These are phyloP conservation scores for Trypanosoma caninum DNA, from an alignment of 208 protist species.

Conservation along the genomic window DNA sequence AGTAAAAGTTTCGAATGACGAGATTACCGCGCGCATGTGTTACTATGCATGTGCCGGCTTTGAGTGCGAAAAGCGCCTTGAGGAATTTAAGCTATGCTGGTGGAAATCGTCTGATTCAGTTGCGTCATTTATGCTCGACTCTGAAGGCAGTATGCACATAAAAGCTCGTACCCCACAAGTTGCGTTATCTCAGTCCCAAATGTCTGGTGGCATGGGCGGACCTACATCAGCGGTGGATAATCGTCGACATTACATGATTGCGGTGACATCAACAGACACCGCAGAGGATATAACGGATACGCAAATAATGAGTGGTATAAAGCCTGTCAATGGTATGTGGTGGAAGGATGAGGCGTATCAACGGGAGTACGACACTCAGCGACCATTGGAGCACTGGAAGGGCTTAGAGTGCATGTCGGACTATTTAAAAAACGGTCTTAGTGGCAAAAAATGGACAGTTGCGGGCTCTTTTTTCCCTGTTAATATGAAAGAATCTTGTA, in stretches of 20 bases:
- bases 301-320: conserved; percentile 19
- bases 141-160: conserved; percentile 20
- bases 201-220: not conserved
- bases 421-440: conserved; percentile 23
- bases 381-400: conserved; percentile 31
- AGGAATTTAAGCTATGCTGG: conserved; percentile 25
- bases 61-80: conserved; percentile 16
- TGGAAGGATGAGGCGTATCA: conserved; percentile 24
- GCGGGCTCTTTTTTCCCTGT: conserved; percentile 12
- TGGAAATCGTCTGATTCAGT: conserved; percentile 31
- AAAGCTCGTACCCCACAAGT: conserved; percentile 14
- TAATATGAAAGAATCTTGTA: conserved; percentile 14
- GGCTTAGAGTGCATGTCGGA: conserved; percentile 28
- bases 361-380: conserved; percentile 14
- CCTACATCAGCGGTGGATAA: not conserved
- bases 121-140: conserved; percentile 23
- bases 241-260: conserved; percentile 17
- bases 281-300: conserved; percentile 24
- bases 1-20: not conserved
- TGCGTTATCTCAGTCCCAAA: conserved; percentile 7
- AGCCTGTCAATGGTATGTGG: conserved; percentile 17
- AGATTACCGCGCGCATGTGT: conserved; percentile 14
- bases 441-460: conserved; percentile 27
- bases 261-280: conserved; percentile 13
- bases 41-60: conserved; percentile 20